These are phyloP conservation scores for Periconia macrospinosa DNA, from an alignment of 2,329 filamentous ascomycete species.

Conservation along the genomic window DNA sequence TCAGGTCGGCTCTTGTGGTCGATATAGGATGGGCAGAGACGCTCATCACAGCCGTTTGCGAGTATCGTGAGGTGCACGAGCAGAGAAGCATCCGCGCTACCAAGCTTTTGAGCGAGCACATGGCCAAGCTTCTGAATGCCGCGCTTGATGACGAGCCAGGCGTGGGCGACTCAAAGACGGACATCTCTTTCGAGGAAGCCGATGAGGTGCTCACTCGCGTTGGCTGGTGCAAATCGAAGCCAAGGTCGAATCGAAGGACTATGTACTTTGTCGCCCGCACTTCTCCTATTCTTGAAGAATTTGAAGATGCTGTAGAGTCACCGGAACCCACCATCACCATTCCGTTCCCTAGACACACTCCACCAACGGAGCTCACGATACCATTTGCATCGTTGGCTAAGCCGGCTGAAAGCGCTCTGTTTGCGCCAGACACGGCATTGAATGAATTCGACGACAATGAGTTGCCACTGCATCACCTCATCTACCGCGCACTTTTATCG, in stretches of 20 bases:
- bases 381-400: slow-evolving; percentile 71
- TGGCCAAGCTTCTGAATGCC: slow-evolving; percentile 65
- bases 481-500: slow-evolving; percentile 74
- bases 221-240: slow-evolving; percentile 67
- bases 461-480: slow-evolving; percentile 71
- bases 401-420: slow-evolving; percentile 75
- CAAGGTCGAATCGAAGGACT: slow-evolving; percentile 32
- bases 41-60: slow-evolving; percentile 80
- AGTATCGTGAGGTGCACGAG: slow-evolving; percentile 79
- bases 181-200: slow-evolving; percentile 69
- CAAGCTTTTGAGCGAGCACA: slow-evolving; percentile 69
- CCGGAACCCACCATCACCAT: slow-evolving; percentile 37
- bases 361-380: slow-evolving; percentile 61
- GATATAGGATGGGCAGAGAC: slow-evolving; percentile 95
- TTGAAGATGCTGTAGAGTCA: slow-evolving; percentile 42
- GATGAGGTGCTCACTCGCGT: slow-evolving; percentile 77
- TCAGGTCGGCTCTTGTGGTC: slow-evolving; percentile 82
- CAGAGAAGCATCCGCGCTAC: slow-evolving; percentile 74
- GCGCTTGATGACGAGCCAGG: slow-evolving; percentile 39
- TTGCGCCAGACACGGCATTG: slow-evolving; percentile 58
- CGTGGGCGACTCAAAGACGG: slow-evolving; percentile 22
- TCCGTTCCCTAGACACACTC: slow-evolving; percentile 34
- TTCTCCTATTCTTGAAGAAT: slow-evolving; percentile 47
- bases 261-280: slow-evolving; percentile 37
- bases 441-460: slow-evolving; percentile 83